Percentiles rank a stretch among this genome's conserved stretches.
These are phyloP conservation scores for Thinopyrum elongatum DNA, from an alignment of 176 grass and related monocot genomes.

Conservation along the genomic window DNA sequence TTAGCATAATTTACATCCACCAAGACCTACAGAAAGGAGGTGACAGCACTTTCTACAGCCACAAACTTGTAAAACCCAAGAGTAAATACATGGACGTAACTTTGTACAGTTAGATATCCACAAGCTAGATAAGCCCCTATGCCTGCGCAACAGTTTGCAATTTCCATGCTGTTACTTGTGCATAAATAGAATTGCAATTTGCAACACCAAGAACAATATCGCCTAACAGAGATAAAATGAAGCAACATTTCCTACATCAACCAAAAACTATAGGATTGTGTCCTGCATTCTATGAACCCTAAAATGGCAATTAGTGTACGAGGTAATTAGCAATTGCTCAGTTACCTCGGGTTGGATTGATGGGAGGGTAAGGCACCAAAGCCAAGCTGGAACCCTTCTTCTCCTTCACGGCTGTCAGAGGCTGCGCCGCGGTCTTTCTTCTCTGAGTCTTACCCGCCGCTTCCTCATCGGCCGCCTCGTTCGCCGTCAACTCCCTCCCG, in stretches of 20 bases:
- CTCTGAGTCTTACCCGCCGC: constrained; percentile 25
- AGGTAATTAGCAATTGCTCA: constrained; percentile 9
- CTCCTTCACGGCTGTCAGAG: constrained; percentile 2
- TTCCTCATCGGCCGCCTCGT: constrained; percentile 37
- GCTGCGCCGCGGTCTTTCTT: constrained; percentile 6
- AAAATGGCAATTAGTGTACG: background rate
- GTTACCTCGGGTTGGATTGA: constrained; percentile 7
- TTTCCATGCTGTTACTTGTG: background rate
- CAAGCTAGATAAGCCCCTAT: background rate
- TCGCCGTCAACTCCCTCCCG: constrained; percentile 31
- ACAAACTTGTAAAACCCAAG: background rate
- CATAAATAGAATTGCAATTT: background rate
- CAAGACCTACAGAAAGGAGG: background rate
- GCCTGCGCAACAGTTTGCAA: background rate
- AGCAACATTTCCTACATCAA: background rate
- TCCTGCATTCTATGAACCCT: background rate
- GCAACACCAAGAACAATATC: background rate
- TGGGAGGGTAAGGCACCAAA: constrained; percentile 16
- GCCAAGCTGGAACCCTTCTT: constrained; percentile 36
- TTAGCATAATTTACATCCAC: background rate
- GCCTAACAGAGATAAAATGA: background rate
- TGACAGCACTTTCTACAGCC: background rate
- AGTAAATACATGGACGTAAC: background rate
- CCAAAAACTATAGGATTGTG: background rate
- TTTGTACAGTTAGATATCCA: background rate